Base-by-base conservation (phyloP, 192 early-diverging fungal species). In the Chytriomyces sp. region DNA sequence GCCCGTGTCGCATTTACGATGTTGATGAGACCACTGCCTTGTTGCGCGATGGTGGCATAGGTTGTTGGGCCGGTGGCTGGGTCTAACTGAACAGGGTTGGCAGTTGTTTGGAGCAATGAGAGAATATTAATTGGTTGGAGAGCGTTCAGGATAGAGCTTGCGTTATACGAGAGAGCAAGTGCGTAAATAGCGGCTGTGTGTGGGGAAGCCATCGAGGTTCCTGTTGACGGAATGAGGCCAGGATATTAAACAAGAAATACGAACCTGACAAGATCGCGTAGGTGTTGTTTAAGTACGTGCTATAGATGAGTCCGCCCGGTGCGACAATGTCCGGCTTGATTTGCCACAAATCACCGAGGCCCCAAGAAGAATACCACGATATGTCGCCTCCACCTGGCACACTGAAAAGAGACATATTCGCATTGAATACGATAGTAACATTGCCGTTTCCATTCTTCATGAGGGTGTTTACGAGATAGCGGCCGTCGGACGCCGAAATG, bases 151-250 rank as follows among this genome's bases (percentile, higher is more conserved):
- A 81, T 76, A 7, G 74, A 41, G 19, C 55, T 28, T 8, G 74
- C 66, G 3, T 31, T 25, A 54, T 34, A 49, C 5, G 69, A 74
- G n/a, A 61, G 62, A 59, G 80, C 86, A 10, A 69, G 53, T 56
- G 37, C 53, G 34, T 57, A 69, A 34, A 25, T 19, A 3, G 92
- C 93, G 25, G 91, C 82, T 19, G 89, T 71, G 73, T 90, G 90
- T 0, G 93, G 92, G 30, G 86, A 81, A 7, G 94, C 84, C 94
- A 95, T 94, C 26, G 91, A 92, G 3, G 94, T 95, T n/a, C 94
- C 93, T 34, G 52, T 39, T 19, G 17, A 22, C 37, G 1, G 34
- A 14, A 0, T 63, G n/a, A n/a, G n/a, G n/a, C n/a, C n/a, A n/a
- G n/a, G n/a, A n/a, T n/a, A 26, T 30, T 34, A 2, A 31, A 39